These are phyloP conservation scores for Xylaria arbuscula DNA, from an alignment of 2,329 filamentous ascomycete genomes.

Conservation along the genomic window DNA sequence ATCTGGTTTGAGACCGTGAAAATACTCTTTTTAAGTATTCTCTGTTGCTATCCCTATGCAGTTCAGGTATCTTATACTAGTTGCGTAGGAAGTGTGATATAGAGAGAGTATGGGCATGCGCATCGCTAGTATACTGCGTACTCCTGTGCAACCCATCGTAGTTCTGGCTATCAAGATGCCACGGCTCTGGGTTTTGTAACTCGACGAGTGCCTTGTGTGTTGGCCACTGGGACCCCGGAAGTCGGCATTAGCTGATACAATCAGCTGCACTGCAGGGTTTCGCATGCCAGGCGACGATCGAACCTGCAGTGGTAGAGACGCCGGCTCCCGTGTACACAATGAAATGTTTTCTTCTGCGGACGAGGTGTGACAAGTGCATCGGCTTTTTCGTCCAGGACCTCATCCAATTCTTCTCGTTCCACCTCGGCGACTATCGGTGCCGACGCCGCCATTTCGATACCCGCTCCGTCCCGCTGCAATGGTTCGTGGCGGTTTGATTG, in stretches of 20 bases:
- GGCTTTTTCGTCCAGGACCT: constrained; percentile 53
- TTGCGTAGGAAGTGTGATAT: neutral
- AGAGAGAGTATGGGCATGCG: neutral
- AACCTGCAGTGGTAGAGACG: constrained; percentile 59
- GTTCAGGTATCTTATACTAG: constrained; percentile 58
- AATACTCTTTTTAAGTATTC: constrained; percentile 60
- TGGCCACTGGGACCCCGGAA: constrained; percentile 58
- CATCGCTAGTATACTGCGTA: constrained; percentile 53
- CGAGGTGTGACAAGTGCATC: constrained; percentile 51
- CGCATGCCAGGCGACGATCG: neutral
- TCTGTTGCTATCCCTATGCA: constrained; percentile 61
- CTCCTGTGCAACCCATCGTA: constrained; percentile 59
- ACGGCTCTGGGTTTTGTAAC: constrained; percentile 53
- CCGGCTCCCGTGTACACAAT: constrained; percentile 61
- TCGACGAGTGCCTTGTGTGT: constrained; percentile 61
- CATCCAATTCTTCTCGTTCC: constrained; percentile 45
- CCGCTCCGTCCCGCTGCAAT: neutral
- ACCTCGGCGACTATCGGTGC: constrained; percentile 41
- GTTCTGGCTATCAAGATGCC: constrained; percentile 59
- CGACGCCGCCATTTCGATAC: constrained; percentile 37
- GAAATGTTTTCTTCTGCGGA: constrained; percentile 57
- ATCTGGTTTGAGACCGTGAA: constrained; percentile 51
- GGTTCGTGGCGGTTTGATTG: neutral
- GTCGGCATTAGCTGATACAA: constrained; percentile 56
- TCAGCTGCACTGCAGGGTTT: neutral